Base-by-base conservation (phyloP, 257 asterid genomes). In the Vinca minor region DNA sequence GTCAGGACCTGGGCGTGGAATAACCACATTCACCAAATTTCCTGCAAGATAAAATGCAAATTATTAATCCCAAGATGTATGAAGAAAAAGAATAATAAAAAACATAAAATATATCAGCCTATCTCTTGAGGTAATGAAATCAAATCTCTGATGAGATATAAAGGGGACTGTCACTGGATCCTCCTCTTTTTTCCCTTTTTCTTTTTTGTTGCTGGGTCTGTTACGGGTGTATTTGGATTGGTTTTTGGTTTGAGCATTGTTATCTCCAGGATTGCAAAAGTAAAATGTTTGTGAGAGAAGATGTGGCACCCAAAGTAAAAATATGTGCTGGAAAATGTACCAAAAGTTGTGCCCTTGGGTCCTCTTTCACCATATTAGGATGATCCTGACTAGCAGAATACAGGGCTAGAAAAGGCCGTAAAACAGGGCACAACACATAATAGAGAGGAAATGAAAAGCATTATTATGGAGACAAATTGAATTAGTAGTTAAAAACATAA, bases 1-100 rank as follows among this genome's bases (percentile, higher is more conserved):
- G 56, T 64, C 71, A 28, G 96, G 85, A 57, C 66, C 72, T 45
- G 96, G 96, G 23, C 98, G 96, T 1, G 98, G 98, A 50, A 92
- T 92, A 46, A 77, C 73, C 72, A 89, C 72, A 52, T 87, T 87
- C 77, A 84, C 89, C 84, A 92, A 73, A 59, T 79, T 59, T 71
- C 98, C 96, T 92, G 85, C 78, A 82, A 56, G 2, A 57, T 5
- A 46, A 55, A 47, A 21, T 11, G 26, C 26, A 26, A 3, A 3
- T 3, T 13, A 64, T 35, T 9, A 44, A 17, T 2, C 15, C 13
- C n/a, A 45, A 32, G 8, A 35, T 15, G 9, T 17, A 8, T 29
- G 0, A n/a, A 38, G 18, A 29, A 13, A 42, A n/a, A 5, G 38
- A 34, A 38, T 21, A 45, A 12, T 7, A 28, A 25, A 34, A 61